Conservation (phyloP, 257 asterid species). For the Ehretia macrophylla region DNA sequence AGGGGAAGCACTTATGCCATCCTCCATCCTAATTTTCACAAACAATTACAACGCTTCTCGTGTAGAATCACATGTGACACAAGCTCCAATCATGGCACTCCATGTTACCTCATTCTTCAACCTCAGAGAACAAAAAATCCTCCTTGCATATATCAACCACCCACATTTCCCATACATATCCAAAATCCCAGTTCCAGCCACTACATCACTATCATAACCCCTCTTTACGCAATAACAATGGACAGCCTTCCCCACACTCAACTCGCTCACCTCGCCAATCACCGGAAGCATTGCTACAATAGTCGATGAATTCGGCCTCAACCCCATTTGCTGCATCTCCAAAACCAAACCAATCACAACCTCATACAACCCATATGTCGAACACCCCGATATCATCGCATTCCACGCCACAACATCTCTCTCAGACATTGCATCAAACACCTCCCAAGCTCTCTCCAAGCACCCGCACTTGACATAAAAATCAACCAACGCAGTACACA, state of each 20-base stretch:
- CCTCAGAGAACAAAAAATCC: constrained; percentile 39
- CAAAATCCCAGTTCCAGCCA: constrained; percentile 70
- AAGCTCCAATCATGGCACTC: constrained; percentile 85
- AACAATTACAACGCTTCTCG: constrained; percentile 46
- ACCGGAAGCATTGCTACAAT: constrained; percentile 62
- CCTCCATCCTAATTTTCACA: constrained; percentile 42
- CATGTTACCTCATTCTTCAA: constrained; percentile 74
- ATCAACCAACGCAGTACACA: constrained; percentile 78
- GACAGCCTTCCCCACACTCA: constrained; percentile 55
- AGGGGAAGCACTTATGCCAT: constrained; percentile 38
- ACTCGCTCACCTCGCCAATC: constrained; percentile 44
- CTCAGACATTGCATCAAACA: constrained; percentile 56
- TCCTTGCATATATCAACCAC: constrained; percentile 45
- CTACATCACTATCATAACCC: constrained; percentile 47
- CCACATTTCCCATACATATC: constrained; percentile 92
- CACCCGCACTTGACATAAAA: constrained; percentile 73
- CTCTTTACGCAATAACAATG: constrained; percentile 70
- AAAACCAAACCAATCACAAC: constrained; percentile 43
- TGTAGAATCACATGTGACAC: constrained; percentile 44
- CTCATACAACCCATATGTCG: constrained; percentile 46
- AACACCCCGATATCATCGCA: constrained; percentile 70
- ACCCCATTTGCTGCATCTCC: constrained; percentile 51
- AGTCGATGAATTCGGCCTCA: constrained; percentile 62
- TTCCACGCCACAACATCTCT: constrained; percentile 89
- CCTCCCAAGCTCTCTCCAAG: constrained; percentile 46